Evolutionary conservation across 768 basidiomycete genomes (phyloP), one percentile per base, ranked within the genome.

Genomic region (Gloeophyllum trabeum): DNA sequence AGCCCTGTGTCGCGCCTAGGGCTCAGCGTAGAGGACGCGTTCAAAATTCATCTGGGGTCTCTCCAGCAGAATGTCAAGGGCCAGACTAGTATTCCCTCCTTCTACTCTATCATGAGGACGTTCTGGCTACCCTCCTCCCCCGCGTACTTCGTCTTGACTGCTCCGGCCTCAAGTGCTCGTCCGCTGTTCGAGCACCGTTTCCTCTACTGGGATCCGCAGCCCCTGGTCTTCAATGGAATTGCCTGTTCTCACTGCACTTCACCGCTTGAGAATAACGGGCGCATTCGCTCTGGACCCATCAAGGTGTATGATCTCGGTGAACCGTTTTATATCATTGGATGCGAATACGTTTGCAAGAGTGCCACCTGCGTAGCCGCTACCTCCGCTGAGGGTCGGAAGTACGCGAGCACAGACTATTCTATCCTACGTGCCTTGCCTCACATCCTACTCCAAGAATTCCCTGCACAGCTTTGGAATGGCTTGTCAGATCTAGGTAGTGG

Each of bases 171-270:
- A 6, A 73, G 70, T 5, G 66, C 79, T 7, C 76, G 82, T 28
- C 81, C 75, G 0, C 76, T 80, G 2, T 78, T 80, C 4, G 77
- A 84, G 42, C 79, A 87, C 48, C 75, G 73, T 3, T 89, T 89
- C 60, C 62, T 89, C n/a, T 89, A 84, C 50, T 89, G 86, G 86
- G 86, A 89, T 46, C 86, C 86, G 0, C 77, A 79, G 39, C 81
- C 85, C 1, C 74, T 89, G 37, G 76, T 86, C 6, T 84, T 88
- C 63, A 84, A 87, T 46, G 86, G 86, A 3, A 81, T 89, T 35
- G 66, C 75, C 1, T 89, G 86, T 49, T 81, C 84, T 0, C 65
- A 53, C 34, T 89, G 86, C 53, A 60, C 73, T 5, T 53, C 67
- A 4, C 69, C 78, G 1, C 69, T 89, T 28, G 48, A 55, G 24